These are phyloP conservation scores for Sphagnum tenellum DNA, from an alignment of 225 moss, liverwort and hornwort genomes.

Conservation along the genomic window DNA sequence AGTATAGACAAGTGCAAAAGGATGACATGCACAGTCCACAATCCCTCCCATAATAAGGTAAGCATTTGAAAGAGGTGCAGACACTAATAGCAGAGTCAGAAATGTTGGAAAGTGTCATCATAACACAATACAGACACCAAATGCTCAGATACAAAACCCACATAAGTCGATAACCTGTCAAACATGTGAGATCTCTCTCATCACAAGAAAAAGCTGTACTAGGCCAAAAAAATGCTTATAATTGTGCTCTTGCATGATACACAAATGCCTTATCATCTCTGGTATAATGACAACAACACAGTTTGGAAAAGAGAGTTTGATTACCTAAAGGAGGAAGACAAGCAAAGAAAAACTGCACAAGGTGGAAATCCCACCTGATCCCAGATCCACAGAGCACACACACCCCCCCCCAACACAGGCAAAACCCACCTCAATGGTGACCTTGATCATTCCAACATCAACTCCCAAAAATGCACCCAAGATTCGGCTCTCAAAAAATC, in stretches of 20 bases:
- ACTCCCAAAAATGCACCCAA: no score
- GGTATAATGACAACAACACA: background rate
- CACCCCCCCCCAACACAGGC: slow-evolving; percentile 28
- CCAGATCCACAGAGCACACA: no score
- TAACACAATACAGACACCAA: background rate
- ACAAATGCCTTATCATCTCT: no score
- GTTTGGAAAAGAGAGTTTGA: slow-evolving; percentile 9
- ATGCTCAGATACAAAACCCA: background rate
- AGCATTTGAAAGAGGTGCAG: no score
- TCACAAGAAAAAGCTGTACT: background rate
- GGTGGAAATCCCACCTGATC: slow-evolving; percentile 72
- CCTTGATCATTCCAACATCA: no score
- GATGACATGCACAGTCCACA: no score
- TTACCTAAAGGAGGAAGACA: slow-evolving; percentile 69
- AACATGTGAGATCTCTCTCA: background rate
- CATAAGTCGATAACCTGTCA: background rate
- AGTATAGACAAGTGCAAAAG: no score
- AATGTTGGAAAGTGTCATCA: no score
- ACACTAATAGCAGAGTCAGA: no score
- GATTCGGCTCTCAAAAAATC: no score
- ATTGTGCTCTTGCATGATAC: no score
- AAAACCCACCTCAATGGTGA: slow-evolving; percentile 17
- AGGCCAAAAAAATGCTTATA: background rate
- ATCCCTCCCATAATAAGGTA: no score
- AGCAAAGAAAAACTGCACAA: slow-evolving; percentile 80